Conservation (phyloP, 106 monocot species). For the Platanthera guangdongensis region DNA sequence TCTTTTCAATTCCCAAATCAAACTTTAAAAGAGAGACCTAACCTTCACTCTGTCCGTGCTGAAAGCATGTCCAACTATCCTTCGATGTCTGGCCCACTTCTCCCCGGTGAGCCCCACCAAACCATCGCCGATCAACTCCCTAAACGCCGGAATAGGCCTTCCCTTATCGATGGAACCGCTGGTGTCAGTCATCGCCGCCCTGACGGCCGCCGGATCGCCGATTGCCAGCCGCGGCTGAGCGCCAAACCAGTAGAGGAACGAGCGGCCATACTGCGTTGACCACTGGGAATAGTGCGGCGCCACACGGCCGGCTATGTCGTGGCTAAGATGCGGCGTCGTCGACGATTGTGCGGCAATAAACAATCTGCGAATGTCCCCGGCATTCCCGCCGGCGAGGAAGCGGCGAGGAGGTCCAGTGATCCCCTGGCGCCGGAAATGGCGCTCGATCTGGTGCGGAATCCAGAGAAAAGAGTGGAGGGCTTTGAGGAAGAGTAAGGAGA, state of each 20-base stretch:
- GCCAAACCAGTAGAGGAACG: conserved; percentile 80
- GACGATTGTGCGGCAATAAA: conserved; percentile 38
- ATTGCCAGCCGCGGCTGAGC: conserved; percentile 50
- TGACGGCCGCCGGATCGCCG: conserved; percentile 38
- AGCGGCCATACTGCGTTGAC: conserved; percentile 43
- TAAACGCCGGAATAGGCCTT: conserved; percentile 40
- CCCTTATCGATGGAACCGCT: conserved; percentile 45
- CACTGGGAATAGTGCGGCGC: conserved; percentile 53
- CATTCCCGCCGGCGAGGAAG: conserved; percentile 54
- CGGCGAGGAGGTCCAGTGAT: conserved; percentile 46
- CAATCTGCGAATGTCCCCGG: conserved; percentile 44
- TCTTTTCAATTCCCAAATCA: too few species aligned
- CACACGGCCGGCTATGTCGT: conserved; percentile 41
- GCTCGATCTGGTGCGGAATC: conserved; percentile 34
- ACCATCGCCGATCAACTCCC: conserved; percentile 71
- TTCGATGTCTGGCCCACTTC: conserved; percentile 59
- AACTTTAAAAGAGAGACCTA: not conserved
- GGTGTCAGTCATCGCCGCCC: conserved; percentile 32
- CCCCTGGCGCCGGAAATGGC: conserved; percentile 52
- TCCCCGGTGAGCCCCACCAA: conserved; percentile 54
- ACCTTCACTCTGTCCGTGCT: conserved; percentile 75
- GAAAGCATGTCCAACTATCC: conserved; percentile 57
- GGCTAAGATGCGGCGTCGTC: conserved; percentile 21
- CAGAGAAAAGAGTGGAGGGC: conserved; percentile 30
- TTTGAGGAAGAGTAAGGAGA: conserved; percentile 19